A percentile compares a stretch with the other conserved stretches of the same genome.
These are phyloP conservation scores for Kwoniella heveanensis DNA, from an alignment of 768 basidiomycete species.

Conservation along the genomic window DNA sequence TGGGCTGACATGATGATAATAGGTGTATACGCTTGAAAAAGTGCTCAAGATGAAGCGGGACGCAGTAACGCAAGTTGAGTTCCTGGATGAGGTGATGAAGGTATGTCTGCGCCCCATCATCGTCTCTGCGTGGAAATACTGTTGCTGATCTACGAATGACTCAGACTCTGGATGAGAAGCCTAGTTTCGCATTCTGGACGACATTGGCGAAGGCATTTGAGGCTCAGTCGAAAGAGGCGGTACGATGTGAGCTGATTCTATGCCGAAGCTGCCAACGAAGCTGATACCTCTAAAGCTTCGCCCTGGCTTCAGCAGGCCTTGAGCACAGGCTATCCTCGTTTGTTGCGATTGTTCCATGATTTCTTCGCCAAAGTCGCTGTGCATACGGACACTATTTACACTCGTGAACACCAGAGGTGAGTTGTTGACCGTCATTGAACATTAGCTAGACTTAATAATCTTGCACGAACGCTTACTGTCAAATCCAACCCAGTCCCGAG, in stretches of 20 bases:
- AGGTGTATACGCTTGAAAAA: slow-evolving; percentile 95
- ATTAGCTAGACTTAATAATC: too few relatives aligned
- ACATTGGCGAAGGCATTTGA: slow-evolving; percentile 78
- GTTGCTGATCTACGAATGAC: not conserved
- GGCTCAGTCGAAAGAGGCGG: slow-evolving; percentile 74
- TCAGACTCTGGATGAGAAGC: slow-evolving; percentile 84
- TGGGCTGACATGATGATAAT: not conserved
- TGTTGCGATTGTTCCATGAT: slow-evolving; percentile 90
- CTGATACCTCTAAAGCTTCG: slow-evolving; percentile 63
- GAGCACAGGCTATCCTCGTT: slow-evolving; percentile 78
- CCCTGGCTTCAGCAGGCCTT: slow-evolving; percentile 88
- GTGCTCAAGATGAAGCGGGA: slow-evolving; percentile 89
- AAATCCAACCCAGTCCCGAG: slow-evolving; percentile 68
- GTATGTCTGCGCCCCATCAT: too few relatives aligned
- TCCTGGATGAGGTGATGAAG: slow-evolving; percentile 93
- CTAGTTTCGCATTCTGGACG: slow-evolving; percentile 88
- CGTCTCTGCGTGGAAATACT: too few relatives aligned
- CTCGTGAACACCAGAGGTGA: slow-evolving; percentile 79
- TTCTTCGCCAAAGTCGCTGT: slow-evolving; percentile 95
- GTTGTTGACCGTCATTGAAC: slow-evolving; percentile 14
- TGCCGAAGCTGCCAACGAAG: not conserved
- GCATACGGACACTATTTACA: slow-evolving; percentile 92
- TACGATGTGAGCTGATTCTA: slow-evolving; percentile 63
- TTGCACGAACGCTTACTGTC: not conserved
- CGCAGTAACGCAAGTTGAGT: slow-evolving; percentile 69